Evolutionary conservation across 1,284 basidiomycete species (phyloP), one percentile per base, ranked within the genome.

Genomic region (Inonotus hispidus): DNA sequence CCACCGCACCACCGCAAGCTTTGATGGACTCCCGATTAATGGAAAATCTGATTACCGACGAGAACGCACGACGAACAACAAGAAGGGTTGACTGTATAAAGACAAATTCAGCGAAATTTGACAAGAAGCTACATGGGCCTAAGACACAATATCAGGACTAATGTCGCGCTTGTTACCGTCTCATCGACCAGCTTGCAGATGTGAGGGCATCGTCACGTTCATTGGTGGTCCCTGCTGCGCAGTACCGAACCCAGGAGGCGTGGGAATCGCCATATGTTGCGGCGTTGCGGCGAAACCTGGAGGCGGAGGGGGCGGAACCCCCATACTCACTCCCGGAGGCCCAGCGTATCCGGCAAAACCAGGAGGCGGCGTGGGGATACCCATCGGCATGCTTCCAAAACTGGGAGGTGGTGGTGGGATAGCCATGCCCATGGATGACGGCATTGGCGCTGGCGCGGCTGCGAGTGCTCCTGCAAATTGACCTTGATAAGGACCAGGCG

Each of bases 391-490:
- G 56, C 59, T 60, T 55, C 76, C 75, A 69, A 84, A 85, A 2
- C 83, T 82, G 62, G 83, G 79, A 8, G 83, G 83, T 1, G 84
- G 84, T 11, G 84, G 61, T 35, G 71, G 72, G 69, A 75, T 73
- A 2, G 58, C 60, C 46, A 75, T 78, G 6, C 84, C 74, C 53
- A 87, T 78, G 68, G 87, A 84, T 66, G 87, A 87, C 21, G 83
- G 81, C 0, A 86, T 82, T 0, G 86, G 79, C 7, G 77, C 74
- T 1, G 78, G 85, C 0, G 88, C 83, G 59, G 84, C 83, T 1
- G 89, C 89, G 58, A 94, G 80, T 23, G 81, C 86, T 49, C 92
- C 92, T 6, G 90, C 92, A 70, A 92, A 94, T 73, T 93, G 92
- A n/a, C 91, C 92, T 76, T 90, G 89, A 67, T 90, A 91, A 0